Evolutionary conservation across 805 yeast species (phyloP), one percentile per base, ranked within the genome.

Genomic region (Candida vartiovaarae): DNA sequence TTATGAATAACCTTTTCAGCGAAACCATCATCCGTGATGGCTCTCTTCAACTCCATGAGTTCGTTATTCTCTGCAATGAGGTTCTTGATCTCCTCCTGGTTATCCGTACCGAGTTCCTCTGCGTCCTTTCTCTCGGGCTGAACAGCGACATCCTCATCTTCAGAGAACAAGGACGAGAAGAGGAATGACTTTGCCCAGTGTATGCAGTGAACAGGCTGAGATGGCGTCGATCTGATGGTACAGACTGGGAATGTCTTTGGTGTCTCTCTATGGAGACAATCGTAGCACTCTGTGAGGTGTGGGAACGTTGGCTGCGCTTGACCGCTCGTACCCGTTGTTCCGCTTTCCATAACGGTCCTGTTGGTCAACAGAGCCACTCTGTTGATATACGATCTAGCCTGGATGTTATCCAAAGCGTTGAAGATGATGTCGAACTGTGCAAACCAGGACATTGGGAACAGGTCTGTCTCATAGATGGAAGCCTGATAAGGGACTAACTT

Each of bases 161-260:
- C 79, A 23, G 79, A 80, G 60, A 89, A 91, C 32, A 93, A 67
- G 57, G 88, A 95, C 25, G 77, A 72, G 59, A 93, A 89, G 41
- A 93, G 65, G 57, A 87, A 95, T 54, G 84, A 87, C 60, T 93
- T 93, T 7, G 97, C 95, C 99, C 99, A 93, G 1, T 95, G 95
- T 26, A 93, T 82, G 62, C 96, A 89, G 59, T 93, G 99, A 5
- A 93, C 82, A 0, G 97, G 97, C 58, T 85, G 89, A 0, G 96
- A 86, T 0, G 99, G 99, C 0, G 99, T 93, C 5, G 96, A 87
- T 50, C 99, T 72, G 46, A 93, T 93, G 0, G 99, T 93, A 62
- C 99, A 93, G 2, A 93, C 96, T 0, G 99, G 97, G 61, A 80
- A 93, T 0, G 93, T 75, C 57, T 85, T 89, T 5, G 97, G 96